A percentile compares a stretch with the other conserved stretches of the same genome.
Conservation (phyloP, 352 stramenopile species). For the Phytopythium cucurbitacearum region DNA sequence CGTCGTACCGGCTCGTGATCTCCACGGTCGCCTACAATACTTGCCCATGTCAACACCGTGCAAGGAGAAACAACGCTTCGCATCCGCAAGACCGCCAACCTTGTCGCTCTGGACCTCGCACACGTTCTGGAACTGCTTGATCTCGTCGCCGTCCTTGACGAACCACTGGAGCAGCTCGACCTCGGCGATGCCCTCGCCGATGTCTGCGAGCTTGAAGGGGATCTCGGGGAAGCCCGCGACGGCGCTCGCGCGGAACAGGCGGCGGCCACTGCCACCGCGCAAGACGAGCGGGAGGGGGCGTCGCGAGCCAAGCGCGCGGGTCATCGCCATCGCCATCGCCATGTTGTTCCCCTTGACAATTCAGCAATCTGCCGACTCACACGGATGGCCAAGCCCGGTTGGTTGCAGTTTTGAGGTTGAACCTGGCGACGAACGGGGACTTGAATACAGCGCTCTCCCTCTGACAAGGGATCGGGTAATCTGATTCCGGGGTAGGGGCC, state of each 20-base stretch:
- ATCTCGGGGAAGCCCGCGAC: constrained; percentile 57
- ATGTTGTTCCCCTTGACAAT: too few species aligned
- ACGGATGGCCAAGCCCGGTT: too few species aligned
- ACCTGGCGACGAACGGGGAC: too few species aligned
- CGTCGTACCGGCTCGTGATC: constrained; percentile 97
- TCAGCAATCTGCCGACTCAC: too few species aligned
- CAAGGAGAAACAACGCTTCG: neutral
- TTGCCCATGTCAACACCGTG: neutral
- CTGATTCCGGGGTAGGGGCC: too few species aligned
- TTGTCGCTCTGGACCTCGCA: constrained; percentile 98
- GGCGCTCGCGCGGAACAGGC: constrained; percentile 44
- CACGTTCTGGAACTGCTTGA: constrained; percentile 97
- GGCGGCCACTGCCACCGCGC: constrained; percentile 1
- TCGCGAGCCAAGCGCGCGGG: constrained; percentile 1
- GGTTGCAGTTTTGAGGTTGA: too few species aligned
- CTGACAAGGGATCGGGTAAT: too few species aligned
- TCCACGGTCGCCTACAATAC: constrained; percentile 88
- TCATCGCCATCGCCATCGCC: constrained; percentile 1
- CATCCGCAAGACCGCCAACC: constrained; percentile 15
- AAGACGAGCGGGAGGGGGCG: neutral
- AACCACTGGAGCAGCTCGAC: constrained; percentile 99
- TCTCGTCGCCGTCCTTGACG: constrained; percentile 87
- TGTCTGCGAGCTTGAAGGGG: constrained; percentile 93
- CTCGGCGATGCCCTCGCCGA: constrained; percentile 98
- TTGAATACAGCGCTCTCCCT: too few species aligned